Evolutionary conservation across 176 grass and related monocot genomes (phyloP), one percentile per base, ranked within the genome.

Genomic region (Cocos nucifera): DNA sequence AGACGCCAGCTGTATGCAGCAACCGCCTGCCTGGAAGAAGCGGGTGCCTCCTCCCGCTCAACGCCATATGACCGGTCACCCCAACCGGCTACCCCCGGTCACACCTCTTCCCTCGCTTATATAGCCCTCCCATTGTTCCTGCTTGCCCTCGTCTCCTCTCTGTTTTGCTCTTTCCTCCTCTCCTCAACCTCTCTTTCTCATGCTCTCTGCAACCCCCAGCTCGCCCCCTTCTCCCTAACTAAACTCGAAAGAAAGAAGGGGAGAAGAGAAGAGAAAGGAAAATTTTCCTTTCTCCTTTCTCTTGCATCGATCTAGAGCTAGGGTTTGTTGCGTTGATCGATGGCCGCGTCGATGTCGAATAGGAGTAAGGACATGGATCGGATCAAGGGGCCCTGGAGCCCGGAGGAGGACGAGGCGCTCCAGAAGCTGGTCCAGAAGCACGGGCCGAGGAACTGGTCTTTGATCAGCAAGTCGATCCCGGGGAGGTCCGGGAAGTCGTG

Each of bases 401-500:
- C n/a, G n/a, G n/a, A n/a, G n/a, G n/a, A n/a, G n/a, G n/a, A n/a
- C n/a, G n/a, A n/a, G n/a, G 24, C 87, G 3, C 71, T 97, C 50
- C 92, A 88, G 71, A 69, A 75, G 0, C 80, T 97, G 0, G 87
- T 97, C 6, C 78, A 56, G 0, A 72, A 80, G 3, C 92, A 97
- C 54, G 92, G 84, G 3, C 69, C 92, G 1, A 80, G 84, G 65
- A 97, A 88, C 80, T 97, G 87, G 92, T 97, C 87, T 5, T 69
- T 97, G 16, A 97, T 91, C 59, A 91, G 87, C 81, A 81, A 79
- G 49, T 91, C 92, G 53, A 85, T 97, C 19, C 92, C 84, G 0
- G 92, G 92, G 0, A 49, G 87, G 0, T 97, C 92, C 0, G 92
- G 92, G 12, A 97, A 97, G 69, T 97, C 92, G 0, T 96, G 91